A percentile compares a stretch with the other conserved stretches of the same genome.
These are phyloP conservation scores for Hura crepitans DNA, from an alignment of 441 rosid species.

Conservation along the genomic window DNA sequence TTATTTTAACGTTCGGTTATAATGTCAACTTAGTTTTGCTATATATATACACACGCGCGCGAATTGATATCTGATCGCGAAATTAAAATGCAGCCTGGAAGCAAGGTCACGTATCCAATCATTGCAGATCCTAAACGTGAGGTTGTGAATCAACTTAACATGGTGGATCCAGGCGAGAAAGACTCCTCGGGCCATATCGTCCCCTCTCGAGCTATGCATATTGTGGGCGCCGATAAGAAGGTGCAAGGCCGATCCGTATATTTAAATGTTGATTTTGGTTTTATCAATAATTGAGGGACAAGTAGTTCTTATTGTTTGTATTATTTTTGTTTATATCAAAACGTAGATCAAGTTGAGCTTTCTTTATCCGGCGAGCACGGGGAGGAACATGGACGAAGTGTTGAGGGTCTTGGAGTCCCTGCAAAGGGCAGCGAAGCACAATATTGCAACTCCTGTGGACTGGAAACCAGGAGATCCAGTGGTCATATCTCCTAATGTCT, in stretches of 20 bases:
- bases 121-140: slow-evolving; percentile 60
- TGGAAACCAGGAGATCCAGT: slow-evolving; percentile 78
- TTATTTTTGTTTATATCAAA: background rate
- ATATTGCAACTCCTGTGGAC: slow-evolving; percentile 52
- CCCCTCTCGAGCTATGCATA: slow-evolving; percentile 78
- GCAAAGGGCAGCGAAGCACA: slow-evolving; percentile 44
- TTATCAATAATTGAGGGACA: no score
- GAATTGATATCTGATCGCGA: background rate
- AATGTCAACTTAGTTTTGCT: background rate
- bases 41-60: no score
- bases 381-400: slow-evolving; percentile 82
- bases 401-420: slow-evolving; percentile 66
- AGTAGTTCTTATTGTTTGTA: background rate
- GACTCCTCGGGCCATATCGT: slow-evolving; percentile 38
- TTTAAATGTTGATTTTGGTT: no score
- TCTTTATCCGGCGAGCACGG: slow-evolving; percentile 68
- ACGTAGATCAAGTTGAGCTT: slow-evolving; percentile 64
- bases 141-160: slow-evolving; percentile 59
- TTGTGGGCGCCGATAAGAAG: slow-evolving; percentile 59
- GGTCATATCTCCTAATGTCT: slow-evolving; percentile 50
- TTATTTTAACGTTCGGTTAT: no score
- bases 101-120: slow-evolving; percentile 66
- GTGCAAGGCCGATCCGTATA: slow-evolving; percentile 19
- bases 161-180: slow-evolving; percentile 67
- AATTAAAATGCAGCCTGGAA: slow-evolving; percentile 42